These are phyloP conservation scores for Penicillium sp. DNA, from an alignment of 2,329 filamentous ascomycete species.

Conservation along the genomic window DNA sequence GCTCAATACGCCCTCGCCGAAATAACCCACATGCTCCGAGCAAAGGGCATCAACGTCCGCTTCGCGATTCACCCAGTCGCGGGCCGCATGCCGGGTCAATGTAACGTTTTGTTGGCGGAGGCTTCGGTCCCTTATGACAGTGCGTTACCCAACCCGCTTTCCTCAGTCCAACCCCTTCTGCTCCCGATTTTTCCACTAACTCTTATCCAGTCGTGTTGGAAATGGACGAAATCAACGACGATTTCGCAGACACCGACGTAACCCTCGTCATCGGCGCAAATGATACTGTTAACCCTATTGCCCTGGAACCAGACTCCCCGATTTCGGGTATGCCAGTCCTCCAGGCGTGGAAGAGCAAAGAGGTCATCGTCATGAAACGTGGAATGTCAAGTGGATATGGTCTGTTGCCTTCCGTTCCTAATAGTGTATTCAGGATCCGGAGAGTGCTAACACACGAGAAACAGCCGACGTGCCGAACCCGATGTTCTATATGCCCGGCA, in stretches of 20 bases:
- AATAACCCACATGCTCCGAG: constrained; percentile 75
- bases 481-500: constrained; percentile 90
- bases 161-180: not conserved
- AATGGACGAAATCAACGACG: constrained; percentile 96
- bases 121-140: constrained; percentile 86
- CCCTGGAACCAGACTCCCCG: constrained; percentile 78
- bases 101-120: constrained; percentile 87
- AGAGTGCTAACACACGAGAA: constrained; percentile 14
- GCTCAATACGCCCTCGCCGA: constrained; percentile 89
- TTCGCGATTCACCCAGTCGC: constrained; percentile 92
- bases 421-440: not conserved
- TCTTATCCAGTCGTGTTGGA: constrained; percentile 70
- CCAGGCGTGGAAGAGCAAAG: constrained; percentile 92
- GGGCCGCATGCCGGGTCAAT: constrained; percentile 90
- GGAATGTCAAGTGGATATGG: constrained; percentile 87
- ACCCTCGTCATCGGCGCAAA: constrained; percentile 91
- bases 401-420: constrained; percentile 46
- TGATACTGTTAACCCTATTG: constrained; percentile 90
- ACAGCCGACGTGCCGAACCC: constrained; percentile 86
- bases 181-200: constrained; percentile 17
- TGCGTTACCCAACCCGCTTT: constrained; percentile 33
- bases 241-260: constrained; percentile 83
- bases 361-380: constrained; percentile 91
- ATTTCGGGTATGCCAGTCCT: constrained; percentile 94
- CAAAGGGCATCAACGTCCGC: constrained; percentile 77